Base-by-base conservation (phyloP, 1,284 basidiomycete genomes). In the Ceratobasidium sp. region DNA sequence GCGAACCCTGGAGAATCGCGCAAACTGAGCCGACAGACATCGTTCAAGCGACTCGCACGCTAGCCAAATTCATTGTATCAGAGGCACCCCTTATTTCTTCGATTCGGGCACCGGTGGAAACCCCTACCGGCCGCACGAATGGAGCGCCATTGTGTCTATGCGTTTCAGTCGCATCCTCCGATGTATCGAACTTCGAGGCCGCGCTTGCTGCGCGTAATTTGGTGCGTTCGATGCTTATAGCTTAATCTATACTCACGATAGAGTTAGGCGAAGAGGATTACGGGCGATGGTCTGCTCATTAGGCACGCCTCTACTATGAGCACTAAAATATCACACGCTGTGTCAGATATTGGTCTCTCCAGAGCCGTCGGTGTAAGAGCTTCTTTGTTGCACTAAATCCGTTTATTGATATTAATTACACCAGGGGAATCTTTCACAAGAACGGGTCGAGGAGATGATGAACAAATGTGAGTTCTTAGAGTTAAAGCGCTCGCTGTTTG, bases 181-280 rank as follows among this genome's bases (percentile, higher is more conserved):
- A 75, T 28, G 40, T 75, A 46, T 48, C 54, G 33, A n/a, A 61
- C 20, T 46, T 75, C 15, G 62, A 75, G 44, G 62, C 73, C 46
- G 62, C 73, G 17, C 62, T 75, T 54, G 73, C 62, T 75, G 73
- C 73, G 50, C 73, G 73, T 4, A 40, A 75, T 46, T 44, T 75
- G 73, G 73, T 75, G 10, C 23, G 73, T 40, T 42, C 0, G 10
- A 33, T 44, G 20, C 12, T 52, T 28, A 17, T 7, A 13, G 1
- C 13, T 73, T 59, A 13, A 46, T n/a, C 20, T 42, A 15, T 64
- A 2, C 59, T 75, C 6, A 62, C 57, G 40, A 26, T 23, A 9
- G 7, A 46, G 38, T 23, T 56, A 75, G 73, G 62, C 61, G 5
- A 57, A 50, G 23, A 57, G 23, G 50, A 7, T 75, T 7, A 56